phyloP scores from a whole-genome alignment of 768 basidiomycete genomes.

The Xanthoconium stramineum region DNA sequence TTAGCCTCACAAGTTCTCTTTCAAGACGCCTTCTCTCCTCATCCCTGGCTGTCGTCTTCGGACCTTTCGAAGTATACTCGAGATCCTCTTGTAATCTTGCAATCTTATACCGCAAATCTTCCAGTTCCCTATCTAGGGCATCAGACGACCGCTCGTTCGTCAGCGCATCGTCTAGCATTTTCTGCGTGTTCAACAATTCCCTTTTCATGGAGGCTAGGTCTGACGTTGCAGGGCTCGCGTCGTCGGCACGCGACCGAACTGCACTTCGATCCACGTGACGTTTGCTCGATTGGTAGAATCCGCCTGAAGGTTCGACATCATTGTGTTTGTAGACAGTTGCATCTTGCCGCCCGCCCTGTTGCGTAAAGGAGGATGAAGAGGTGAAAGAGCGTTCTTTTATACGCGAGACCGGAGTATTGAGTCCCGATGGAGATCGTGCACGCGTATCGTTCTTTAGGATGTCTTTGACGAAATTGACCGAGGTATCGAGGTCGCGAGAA shows the following conservation, averaged over 20 bases:
- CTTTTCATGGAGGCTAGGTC: slow-evolving; percentile 89
- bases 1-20: slow-evolving; percentile 76
- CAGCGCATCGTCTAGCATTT: slow-evolving; percentile 71
- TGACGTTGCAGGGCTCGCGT: slow-evolving; percentile 50
- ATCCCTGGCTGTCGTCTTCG: slow-evolving; percentile 69
- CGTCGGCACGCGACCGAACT: slow-evolving; percentile 72
- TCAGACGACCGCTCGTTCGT: slow-evolving; percentile 84
- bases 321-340: slow-evolving; percentile 91
- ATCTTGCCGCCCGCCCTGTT: slow-evolving; percentile 62
- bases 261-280: slow-evolving; percentile 85
- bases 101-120: slow-evolving; percentile 81
- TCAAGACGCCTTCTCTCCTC: slow-evolving; percentile 85
- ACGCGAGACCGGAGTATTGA: slow-evolving; percentile 55
- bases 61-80: slow-evolving; percentile 78
- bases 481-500: slow-evolving; percentile 80
- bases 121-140: slow-evolving; percentile 84
- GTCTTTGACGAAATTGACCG: slow-evolving; percentile 85
- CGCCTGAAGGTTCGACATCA: slow-evolving; percentile 53
- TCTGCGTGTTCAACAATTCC: slow-evolving; percentile 72
- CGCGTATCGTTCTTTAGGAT: slow-evolving; percentile 86
- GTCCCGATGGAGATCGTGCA: slow-evolving; percentile 54
- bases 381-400: slow-evolving; percentile 73
- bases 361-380: slow-evolving; percentile 47
- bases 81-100: slow-evolving; percentile 88
- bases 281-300: slow-evolving; percentile 74